A percentile compares a stretch with the other conserved stretches of the same genome.
Evolutionary conservation across 345 rosid species (phyloP).

Genomic region (Eucalyptus pumila): DNA sequence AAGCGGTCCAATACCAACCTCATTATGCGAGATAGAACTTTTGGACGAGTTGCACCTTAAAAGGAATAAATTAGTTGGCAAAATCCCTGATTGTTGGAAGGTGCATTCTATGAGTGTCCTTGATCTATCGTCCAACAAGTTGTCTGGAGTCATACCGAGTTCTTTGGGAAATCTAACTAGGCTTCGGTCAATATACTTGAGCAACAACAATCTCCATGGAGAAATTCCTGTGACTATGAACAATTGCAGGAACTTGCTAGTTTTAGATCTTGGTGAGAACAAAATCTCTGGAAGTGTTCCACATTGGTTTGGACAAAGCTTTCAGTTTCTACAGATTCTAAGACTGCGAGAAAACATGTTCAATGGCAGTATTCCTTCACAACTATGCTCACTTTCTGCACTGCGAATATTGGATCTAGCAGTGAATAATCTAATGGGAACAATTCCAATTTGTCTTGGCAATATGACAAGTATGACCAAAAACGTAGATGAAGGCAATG

Average conservation of each 20-base stretch:
- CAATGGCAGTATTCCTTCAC: background rate
- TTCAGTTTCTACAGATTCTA: background rate
- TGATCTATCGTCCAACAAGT: background rate
- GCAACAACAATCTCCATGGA: background rate
- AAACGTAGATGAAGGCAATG: background rate
- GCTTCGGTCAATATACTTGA: background rate
- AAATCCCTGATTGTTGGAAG: background rate
- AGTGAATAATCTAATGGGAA: background rate
- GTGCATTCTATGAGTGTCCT: rapidly evolving
- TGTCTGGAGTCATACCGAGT: background rate
- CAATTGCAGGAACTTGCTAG: background rate
- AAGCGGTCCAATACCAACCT: too few species aligned
- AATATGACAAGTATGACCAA: background rate
- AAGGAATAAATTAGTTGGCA: background rate
- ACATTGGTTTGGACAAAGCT: background rate
- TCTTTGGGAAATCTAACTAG: background rate
- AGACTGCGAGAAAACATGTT: background rate
- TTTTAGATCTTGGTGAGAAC: background rate
- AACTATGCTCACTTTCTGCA: background rate
- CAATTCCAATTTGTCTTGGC: background rate
- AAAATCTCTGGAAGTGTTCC: background rate
- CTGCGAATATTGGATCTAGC: background rate
- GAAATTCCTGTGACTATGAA: background rate
- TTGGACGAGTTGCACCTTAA: rapidly evolving
- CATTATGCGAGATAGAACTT: background rate